Evolutionary conservation across 352 stramenopile species (phyloP), one percentile per base, ranked within the genome.

Genomic region (Pelagophyceae sp.): DNA sequence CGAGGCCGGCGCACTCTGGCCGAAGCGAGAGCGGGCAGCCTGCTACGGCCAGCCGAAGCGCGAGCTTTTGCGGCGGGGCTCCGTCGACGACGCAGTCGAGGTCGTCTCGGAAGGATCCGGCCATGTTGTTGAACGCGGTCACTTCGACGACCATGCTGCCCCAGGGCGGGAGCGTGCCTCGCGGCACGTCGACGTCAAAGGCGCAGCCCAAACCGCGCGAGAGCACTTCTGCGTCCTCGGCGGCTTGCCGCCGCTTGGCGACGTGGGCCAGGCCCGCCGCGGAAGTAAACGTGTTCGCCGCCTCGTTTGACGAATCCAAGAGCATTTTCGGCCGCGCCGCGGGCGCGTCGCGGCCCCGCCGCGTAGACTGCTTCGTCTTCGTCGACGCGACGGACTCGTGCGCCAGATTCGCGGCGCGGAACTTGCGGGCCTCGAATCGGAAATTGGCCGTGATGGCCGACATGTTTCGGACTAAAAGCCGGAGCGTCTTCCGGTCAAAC

Each of bases 121-220:
- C 79, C 51, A 83, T 85, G 79, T 85, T 82, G 76, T 85, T 85
- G 72, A 72, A 85, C 1, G 72, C 78, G 27, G 76, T 82, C 0
- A 85, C 69, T 3, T 27, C 78, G 32, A 85, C 72, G 40, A 77
- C 72, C 2, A 35, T 50, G 32, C 80, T 65, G 1, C 81, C 82
- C 82, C 82, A 85, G 3, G 82, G 82, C 17, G 70, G 23, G 38
- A 85, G 72, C 2, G 51, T 67, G 1, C 82, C 82, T n/a, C 64
- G 33, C 27, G 38, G 54, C n/a, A 71, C 75, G n/a, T 70, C 51
- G 27, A 82, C 77, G 31, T 77, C 65, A 58, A 83, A 82, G 27
- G 80, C 81, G 35, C 33, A 78, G 33, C 81, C 81, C 51, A 65
- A 31, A 38, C 80, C 81, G 38, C 64, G 35, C 38, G 63, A 64